phyloP scores from a whole-genome alignment of 768 basidiomycete genomes.

The Pleurotus djamor region DNA sequence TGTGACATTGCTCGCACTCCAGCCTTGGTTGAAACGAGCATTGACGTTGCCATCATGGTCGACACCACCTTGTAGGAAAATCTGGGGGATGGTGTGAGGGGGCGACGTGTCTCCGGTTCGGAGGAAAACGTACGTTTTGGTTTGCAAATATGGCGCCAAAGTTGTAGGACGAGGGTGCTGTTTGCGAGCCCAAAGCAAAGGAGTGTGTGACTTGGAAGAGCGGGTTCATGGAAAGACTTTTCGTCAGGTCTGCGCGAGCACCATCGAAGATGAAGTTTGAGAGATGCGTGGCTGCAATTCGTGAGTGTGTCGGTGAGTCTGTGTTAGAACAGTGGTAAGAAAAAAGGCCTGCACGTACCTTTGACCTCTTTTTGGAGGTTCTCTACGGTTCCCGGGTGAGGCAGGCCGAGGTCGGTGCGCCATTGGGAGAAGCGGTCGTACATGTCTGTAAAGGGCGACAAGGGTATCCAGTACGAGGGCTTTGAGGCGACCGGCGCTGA shows the following conservation, averaged over 20 bases:
- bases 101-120: conserved; percentile 9
- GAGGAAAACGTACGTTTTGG: conserved; percentile 50
- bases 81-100: conserved; percentile 39
- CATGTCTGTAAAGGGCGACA: conserved; percentile 62
- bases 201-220: conserved; percentile 98
- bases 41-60: conserved; percentile 93
- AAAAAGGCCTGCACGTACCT: conserved; percentile 42
- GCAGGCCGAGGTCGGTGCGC: conserved; percentile 78
- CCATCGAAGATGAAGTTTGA: conserved; percentile 98
- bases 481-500: conserved; percentile 25
- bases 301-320: neutral
- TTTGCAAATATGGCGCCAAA: conserved; percentile 94
- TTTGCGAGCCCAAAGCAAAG: conserved; percentile 87
- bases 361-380: conserved; percentile 93
- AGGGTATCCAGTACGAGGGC: conserved; percentile 36
- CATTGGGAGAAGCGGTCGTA: conserved; percentile 78
- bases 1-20: conserved; percentile 73
- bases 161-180: conserved; percentile 85
- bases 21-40: conserved; percentile 86
- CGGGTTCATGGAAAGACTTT: conserved; percentile 90
- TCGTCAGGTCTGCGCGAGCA: conserved; percentile 92
- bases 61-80: conserved; percentile 90
- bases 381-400: conserved; percentile 92
- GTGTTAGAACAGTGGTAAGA: conserved; percentile 5
- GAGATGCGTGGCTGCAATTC: conserved; percentile 73